Evolutionary conservation across 352 stramenopile species (phyloP), one percentile per base, ranked within the genome.

Genomic region (Phytophthora fragariaefolia): DNA sequence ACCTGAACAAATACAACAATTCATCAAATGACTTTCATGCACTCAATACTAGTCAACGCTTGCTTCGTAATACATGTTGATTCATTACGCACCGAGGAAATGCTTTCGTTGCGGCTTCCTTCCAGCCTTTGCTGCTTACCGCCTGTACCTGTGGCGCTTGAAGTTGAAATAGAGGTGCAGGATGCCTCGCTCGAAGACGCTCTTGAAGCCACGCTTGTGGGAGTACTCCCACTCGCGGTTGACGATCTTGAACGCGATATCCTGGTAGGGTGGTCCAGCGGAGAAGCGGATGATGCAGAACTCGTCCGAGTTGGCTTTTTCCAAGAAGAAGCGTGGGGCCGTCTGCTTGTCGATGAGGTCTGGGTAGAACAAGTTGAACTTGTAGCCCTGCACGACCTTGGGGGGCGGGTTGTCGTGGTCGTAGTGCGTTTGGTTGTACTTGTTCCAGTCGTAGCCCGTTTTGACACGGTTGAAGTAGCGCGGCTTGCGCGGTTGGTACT

Each of bases 361-460:
- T 40, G 98, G 97, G 82, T 99, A 99, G 67, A 99, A 99, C 32
- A 99, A 80, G 60, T 99, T 99, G 84, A 99, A 99, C 75, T 99
- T 99, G 90, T 99, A 99, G 36, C 98, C 98, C 74, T 99, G 97
- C 20, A 99, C 97, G 50, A 98, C 97, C 83, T 99, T 99, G n/a
- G 98, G 98, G 36, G 98, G 98, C 62, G 98, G 98, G 71, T 99
- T 99, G 75, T 99, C 98, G 67, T 96, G 87, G 85, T 99, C 98
- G 78, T 99, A 99, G 79, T 99, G 97, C 49, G 97, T 99, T 76
- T 99, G 97, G 82, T 99, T 99, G 91, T 99, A 99, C 82, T 99
- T 98, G 89, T 99, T 99, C 97, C 98, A 99, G 79, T 99, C 97
- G 76, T 98, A 99, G 28, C 98, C 98, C 2, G 97, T 99, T 83